Percentiles rank a stretch among this genome's conserved stretches.
Conservation (phyloP, 495 filamentous ascomycete genomes). For the Amphirosellinia nigrospora region DNA sequence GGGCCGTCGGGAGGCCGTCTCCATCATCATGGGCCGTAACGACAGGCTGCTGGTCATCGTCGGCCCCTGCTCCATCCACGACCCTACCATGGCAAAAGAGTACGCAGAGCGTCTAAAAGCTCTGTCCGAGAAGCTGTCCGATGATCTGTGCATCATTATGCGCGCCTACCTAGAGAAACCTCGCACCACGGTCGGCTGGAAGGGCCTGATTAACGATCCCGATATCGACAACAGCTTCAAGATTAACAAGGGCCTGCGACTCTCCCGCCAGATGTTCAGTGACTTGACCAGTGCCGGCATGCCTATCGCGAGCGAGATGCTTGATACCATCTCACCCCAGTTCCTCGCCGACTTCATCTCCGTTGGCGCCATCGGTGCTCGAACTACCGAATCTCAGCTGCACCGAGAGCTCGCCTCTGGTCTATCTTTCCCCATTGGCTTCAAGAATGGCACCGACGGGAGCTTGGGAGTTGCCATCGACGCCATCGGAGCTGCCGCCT, state of each 20-base stretch:
- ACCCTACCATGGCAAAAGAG: constrained; percentile 85
- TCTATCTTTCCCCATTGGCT: constrained; percentile 96
- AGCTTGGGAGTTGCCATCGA: constrained; percentile 93
- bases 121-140: constrained; percentile 73
- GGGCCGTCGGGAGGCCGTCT: constrained; percentile 81
- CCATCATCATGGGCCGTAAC: constrained; percentile 77
- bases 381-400: constrained; percentile 96
- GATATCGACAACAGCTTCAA: constrained; percentile 97
- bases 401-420: constrained; percentile 97
- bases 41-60: constrained; percentile 94
- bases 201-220: constrained; percentile 97
- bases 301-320: constrained; percentile 96
- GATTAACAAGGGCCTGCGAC: constrained; percentile 97
- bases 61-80: constrained; percentile 97
- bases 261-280: constrained; percentile 86
- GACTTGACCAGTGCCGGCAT: constrained; percentile 85
- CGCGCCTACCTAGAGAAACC: constrained; percentile 99
- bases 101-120: constrained; percentile 80
- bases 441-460: constrained; percentile 99
- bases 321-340: constrained; percentile 95
- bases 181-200: constrained; percentile 98
- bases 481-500: constrained; percentile 88
- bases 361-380: constrained; percentile 91
- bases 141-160: constrained; percentile 93
- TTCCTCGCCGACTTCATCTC: constrained; percentile 96